Percentiles rank a stretch among this genome's conserved stretches.
Evolutionary conservation across 2,329 filamentous ascomycete genomes (phyloP).

Genomic region (Triangularia verruculosa): DNA sequence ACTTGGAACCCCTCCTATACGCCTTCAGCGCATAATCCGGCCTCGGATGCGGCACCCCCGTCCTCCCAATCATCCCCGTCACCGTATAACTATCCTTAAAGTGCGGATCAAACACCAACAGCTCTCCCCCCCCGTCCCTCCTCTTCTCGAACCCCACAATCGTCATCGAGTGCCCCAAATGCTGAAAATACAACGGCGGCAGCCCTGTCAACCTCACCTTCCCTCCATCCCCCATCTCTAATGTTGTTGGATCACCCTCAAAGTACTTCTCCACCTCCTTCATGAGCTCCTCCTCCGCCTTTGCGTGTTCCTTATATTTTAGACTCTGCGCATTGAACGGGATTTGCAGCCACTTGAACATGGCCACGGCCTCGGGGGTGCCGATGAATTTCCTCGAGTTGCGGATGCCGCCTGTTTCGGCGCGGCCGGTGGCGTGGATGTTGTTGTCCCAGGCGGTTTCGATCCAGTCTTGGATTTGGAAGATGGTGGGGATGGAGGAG

Average conservation of each 20-base stretch:
- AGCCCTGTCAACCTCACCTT: conserved; percentile 70
- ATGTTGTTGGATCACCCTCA: conserved; percentile 36
- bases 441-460: conserved; percentile 85
- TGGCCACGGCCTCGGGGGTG: conserved; percentile 81
- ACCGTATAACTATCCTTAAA: conserved; percentile 67
- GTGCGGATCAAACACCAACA: conserved; percentile 87
- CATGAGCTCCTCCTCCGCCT: conserved; percentile 57
- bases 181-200: conserved; percentile 88
- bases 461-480: conserved; percentile 81
- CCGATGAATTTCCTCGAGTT: conserved; percentile 96
- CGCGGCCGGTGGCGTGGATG: conserved; percentile 69
- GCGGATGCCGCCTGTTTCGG: conserved; percentile 81
- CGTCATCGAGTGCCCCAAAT: conserved; percentile 81
- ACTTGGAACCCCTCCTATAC: conserved; percentile 68
- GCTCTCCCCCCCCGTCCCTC: conserved; percentile 59
- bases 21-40: conserved; percentile 60
- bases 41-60: conserved; percentile 41
- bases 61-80: conserved; percentile 50
- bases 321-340: conserved; percentile 64
- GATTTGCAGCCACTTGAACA: conserved; percentile 69
- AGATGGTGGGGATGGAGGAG: conserved; percentile 66
- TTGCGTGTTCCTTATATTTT: conserved; percentile 44
- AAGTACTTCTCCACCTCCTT: conserved; percentile 74
- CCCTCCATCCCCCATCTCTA: conserved; percentile 45
- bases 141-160: conserved; percentile 80